phyloP scores from a whole-genome alignment of 1,284 basidiomycete genomes.

The Fomitopsis pinicola region DNA sequence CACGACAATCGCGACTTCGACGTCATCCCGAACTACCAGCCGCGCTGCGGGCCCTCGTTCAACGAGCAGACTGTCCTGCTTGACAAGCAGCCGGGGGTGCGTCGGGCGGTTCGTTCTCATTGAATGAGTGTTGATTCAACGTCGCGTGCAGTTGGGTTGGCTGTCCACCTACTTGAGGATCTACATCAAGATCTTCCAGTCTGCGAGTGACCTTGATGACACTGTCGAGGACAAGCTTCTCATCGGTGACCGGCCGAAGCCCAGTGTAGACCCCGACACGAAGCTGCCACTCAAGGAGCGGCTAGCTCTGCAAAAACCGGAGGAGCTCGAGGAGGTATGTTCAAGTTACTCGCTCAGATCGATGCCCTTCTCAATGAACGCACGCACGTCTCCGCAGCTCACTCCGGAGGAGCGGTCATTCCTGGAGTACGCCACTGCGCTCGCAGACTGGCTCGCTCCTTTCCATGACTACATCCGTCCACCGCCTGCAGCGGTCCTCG shows the following conservation, averaged over 20 bases:
- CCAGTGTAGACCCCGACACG: conserved; percentile 44
- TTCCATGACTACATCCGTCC: conserved; percentile 70
- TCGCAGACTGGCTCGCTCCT: conserved; percentile 71
- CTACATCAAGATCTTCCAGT: conserved; percentile 71
- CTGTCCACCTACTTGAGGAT: conserved; percentile 64
- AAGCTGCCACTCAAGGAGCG: conserved; percentile 54
- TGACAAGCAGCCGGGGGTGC: conserved; percentile 56
- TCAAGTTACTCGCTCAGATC: not conserved
- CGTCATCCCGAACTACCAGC: conserved; percentile 78
- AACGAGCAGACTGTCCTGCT: conserved; percentile 67
- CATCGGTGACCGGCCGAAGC: conserved; percentile 74
- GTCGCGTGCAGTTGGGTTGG: conserved; percentile 55
- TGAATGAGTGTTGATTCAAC: not conserved
- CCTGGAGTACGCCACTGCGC: conserved; percentile 51
- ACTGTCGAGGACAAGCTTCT: conserved; percentile 73
- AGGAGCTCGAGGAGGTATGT: conserved; percentile 54
- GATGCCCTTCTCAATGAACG: not conserved
- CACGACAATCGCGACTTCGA: conserved; percentile 81
- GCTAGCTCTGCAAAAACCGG: conserved; percentile 42
- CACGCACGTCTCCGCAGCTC: conserved; percentile 31
- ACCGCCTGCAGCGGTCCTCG: conserved; percentile 60
- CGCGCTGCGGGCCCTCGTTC: conserved; percentile 43
- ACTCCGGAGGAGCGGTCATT: conserved; percentile 57
- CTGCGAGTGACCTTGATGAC: conserved; percentile 73
- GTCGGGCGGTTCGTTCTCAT: conserved; percentile 12